These are phyloP conservation scores for Plasmodium gonderi DNA, from an alignment of 169 alveolate species.

Conservation along the genomic window DNA sequence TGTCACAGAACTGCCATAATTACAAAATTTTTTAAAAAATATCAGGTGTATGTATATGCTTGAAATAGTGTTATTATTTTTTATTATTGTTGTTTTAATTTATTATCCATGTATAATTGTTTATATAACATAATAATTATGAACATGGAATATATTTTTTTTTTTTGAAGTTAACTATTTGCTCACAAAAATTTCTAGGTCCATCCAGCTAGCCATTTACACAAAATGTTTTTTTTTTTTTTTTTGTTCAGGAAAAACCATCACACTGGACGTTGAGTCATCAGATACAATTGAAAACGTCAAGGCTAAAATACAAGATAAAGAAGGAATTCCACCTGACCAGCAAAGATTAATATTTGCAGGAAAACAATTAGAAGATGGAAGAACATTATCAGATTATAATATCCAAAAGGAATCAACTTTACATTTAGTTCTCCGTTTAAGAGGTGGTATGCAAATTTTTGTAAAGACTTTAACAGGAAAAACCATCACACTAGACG, in stretches of 20 bases:
- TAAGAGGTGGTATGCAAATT: conserved; percentile 86
- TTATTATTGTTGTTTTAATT: no score
- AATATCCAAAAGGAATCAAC: conserved; percentile 98
- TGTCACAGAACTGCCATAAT: no score
- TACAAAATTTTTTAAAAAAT: no score
- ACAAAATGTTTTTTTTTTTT: neutral
- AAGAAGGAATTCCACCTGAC: conserved; percentile 99
- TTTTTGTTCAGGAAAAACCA: conserved; percentile 87
- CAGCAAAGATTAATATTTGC: conserved; percentile 99
- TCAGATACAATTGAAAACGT: conserved; percentile 98
- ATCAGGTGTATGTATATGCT: no score
- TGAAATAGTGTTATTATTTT: no score
- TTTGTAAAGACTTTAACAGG: conserved; percentile 84
- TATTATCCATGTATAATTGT: no score
- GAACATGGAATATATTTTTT: neutral
- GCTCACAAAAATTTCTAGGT: neutral
- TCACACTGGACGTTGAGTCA: conserved; percentile 96
- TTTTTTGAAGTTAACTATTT: neutral
- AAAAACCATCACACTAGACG: conserved; percentile 94
- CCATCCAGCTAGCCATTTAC: neutral
- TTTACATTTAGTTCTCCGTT: conserved; percentile 93
- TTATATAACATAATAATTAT: neutral
- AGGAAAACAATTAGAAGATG: conserved; percentile 99
- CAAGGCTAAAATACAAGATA: conserved; percentile 97
- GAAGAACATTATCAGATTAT: conserved; percentile 98